These are phyloP conservation scores for Aureobasidium sp. DNA, from an alignment of 2,329 filamentous ascomycete genomes.

Conservation along the genomic window DNA sequence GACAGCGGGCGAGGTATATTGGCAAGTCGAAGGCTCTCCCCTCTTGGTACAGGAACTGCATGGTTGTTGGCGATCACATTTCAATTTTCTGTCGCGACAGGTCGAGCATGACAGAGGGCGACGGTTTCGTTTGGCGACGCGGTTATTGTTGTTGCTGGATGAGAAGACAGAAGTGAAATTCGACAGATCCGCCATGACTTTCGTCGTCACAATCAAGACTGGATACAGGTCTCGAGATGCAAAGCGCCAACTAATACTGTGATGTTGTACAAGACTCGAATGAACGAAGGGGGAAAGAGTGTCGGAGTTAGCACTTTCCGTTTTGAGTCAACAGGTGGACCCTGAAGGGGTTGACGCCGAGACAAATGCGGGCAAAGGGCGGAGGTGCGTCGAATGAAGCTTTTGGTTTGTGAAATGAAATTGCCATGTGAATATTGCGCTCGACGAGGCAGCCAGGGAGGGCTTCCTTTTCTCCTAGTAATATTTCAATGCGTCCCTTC, in stretches of 20 bases:
- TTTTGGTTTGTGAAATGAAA: not conserved
- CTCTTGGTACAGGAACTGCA: conserved; percentile 6
- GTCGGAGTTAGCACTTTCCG: conserved; percentile 4
- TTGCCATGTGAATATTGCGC: not conserved
- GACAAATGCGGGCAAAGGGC: not conserved
- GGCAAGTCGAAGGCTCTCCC: not conserved
- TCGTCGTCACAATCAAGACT: not conserved
- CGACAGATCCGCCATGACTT: not conserved
- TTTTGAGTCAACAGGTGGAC: not conserved
- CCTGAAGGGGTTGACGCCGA: not conserved
- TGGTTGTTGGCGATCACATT: conserved; percentile 10
- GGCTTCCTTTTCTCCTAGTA: not conserved
- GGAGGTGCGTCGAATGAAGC: not conserved
- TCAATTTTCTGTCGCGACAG: conserved; percentile 4
- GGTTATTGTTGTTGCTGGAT: not conserved
- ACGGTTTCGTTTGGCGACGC: conserved; percentile 13
- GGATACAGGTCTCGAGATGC: no score
- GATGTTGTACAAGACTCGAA: not conserved
- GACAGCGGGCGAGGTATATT: not conserved
- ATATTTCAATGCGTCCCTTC: not conserved
- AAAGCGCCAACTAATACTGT: no score
- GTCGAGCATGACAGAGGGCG: conserved; percentile 1
- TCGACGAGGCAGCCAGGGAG: not conserved
- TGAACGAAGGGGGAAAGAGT: not conserved
- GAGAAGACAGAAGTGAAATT: not conserved